phyloP scores from a whole-genome alignment of 306 rosid genomes.

The Rubus parviflorus region DNA sequence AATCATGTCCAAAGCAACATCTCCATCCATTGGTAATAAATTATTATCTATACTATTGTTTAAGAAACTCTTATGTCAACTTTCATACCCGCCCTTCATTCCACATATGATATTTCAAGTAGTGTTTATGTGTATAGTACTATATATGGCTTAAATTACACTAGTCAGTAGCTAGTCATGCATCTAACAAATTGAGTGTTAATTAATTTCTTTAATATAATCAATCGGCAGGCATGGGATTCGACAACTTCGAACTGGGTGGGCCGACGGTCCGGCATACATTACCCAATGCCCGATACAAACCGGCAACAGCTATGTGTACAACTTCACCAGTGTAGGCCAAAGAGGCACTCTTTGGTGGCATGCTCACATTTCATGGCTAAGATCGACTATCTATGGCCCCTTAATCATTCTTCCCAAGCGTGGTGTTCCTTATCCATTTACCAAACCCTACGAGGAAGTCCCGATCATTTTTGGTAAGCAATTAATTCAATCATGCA shows the following conservation, averaged over 20 bases:
- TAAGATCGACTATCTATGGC: constrained; percentile 55
- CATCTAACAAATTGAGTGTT: too few relatives aligned
- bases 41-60: too few relatives aligned
- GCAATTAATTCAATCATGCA: too few relatives aligned
- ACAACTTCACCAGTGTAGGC: constrained; percentile 54
- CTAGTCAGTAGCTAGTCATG: too few relatives aligned
- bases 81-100: fast-evolving
- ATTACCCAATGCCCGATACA: constrained; percentile 72
- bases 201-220: too few relatives aligned
- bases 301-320: constrained; percentile 54
- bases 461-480: constrained; percentile 11
- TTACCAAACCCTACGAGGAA: constrained; percentile 19
- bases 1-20: constrained; percentile 55
- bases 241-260: constrained; percentile 50
- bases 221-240: constrained; percentile 57
- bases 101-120: too few relatives aligned
- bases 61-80: too few relatives aligned
- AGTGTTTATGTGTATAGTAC: too few relatives aligned
- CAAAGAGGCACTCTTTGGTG: constrained; percentile 68
- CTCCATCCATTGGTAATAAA: constrained; percentile 58
- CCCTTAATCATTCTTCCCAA: constrained; percentile 55
- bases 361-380: constrained; percentile 76
- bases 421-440: constrained; percentile 49
- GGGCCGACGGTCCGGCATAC: constrained; percentile 73
- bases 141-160: too few relatives aligned